Evolutionary conservation across 1,284 basidiomycete genomes (phyloP).

Genomic region (Cryptococcus sp.): DNA sequence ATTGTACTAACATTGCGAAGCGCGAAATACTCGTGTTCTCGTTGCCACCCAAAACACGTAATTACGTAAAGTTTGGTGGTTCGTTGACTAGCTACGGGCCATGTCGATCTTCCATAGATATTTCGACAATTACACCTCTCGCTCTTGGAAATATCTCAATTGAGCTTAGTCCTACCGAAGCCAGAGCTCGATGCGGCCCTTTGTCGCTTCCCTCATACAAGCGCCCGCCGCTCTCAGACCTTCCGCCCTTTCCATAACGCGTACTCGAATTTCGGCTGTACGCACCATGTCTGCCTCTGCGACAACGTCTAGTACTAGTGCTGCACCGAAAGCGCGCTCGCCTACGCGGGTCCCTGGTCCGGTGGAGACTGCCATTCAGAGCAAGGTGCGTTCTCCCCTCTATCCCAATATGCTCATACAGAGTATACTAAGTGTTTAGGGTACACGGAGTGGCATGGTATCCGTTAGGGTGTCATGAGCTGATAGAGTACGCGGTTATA

Average conservation of each 20-base stretch:
- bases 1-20: background rate
- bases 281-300: slow-evolving; percentile 17
- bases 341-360: slow-evolving; percentile 48
- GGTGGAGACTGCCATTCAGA: slow-evolving; percentile 48
- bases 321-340: slow-evolving; percentile 3
- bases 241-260: too few relatives aligned
- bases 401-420: background rate
- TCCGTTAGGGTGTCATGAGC: background rate
- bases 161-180: too few relatives aligned
- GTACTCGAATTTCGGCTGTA: too few relatives aligned
- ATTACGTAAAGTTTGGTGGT: too few relatives aligned
- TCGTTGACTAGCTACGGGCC: too few relatives aligned
- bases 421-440: too few relatives aligned
- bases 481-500: slow-evolving; percentile 8
- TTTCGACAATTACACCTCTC: too few relatives aligned
- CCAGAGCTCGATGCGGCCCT: background rate
- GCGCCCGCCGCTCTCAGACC: background rate
- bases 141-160: too few relatives aligned
- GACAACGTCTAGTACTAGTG: background rate
- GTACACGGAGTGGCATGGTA: background rate
- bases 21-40: background rate
- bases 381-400: slow-evolving; percentile 36
- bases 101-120: too few relatives aligned
- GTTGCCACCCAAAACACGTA: too few relatives aligned
- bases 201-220: background rate